Evolutionary conservation across 1,139 yeast species (phyloP).

Genomic region (Blastobotrys apis): DNA sequence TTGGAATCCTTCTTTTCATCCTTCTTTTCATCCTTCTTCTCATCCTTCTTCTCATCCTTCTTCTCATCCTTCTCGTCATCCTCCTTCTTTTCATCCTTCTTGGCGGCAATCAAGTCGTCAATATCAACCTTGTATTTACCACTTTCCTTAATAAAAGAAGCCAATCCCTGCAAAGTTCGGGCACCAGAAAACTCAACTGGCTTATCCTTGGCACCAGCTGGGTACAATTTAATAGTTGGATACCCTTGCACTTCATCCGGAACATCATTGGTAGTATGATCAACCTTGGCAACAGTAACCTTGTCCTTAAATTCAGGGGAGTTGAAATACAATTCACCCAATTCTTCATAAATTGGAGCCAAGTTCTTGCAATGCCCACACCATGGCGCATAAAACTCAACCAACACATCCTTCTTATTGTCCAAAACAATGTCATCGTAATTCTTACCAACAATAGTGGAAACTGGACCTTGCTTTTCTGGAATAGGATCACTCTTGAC

Average conservation of each 20-base stretch:
- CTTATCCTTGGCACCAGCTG: slow-evolving; percentile 78
- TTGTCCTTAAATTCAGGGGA: slow-evolving; percentile 40
- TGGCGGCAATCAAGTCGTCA: slow-evolving; percentile 1
- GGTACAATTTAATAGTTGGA: slow-evolving; percentile 89
- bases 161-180: slow-evolving; percentile 72
- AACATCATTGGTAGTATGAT: slow-evolving; percentile 87
- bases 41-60: neutral
- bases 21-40: neutral
- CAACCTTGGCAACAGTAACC: slow-evolving; percentile 79
- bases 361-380: slow-evolving; percentile 97
- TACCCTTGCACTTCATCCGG: slow-evolving; percentile 79
- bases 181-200: slow-evolving; percentile 67
- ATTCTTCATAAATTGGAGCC: slow-evolving; percentile 88
- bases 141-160: slow-evolving; percentile 61
- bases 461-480: slow-evolving; percentile 68
- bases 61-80: slow-evolving; percentile 2
- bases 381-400: slow-evolving; percentile 98
- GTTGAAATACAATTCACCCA: slow-evolving; percentile 61
- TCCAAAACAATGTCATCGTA: slow-evolving; percentile 69
- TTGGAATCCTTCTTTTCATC: neutral
- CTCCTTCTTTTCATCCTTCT: neutral
- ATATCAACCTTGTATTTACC: slow-evolving; percentile 62
- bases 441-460: slow-evolving; percentile 78
- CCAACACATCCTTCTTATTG: slow-evolving; percentile 74
- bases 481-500: slow-evolving; percentile 88